Evolutionary conservation across 352 stramenopile genomes (phyloP), one percentile per base, ranked within the genome.

Genomic region (Peronospora belbahrii): DNA sequence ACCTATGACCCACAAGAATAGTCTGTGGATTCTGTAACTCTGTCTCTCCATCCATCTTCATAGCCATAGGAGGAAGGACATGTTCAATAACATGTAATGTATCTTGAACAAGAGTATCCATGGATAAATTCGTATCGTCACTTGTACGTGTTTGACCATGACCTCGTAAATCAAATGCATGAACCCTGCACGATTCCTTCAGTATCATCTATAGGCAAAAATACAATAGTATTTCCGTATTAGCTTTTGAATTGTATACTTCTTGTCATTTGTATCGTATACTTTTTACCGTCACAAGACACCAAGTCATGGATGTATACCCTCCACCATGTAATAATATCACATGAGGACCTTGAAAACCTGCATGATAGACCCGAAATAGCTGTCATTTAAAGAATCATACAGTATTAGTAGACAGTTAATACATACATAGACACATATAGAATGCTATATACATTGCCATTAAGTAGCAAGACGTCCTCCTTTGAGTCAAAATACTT

Each of bases 281-380:
- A 14, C 0, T 3, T 3, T 11, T 33, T 15, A 94, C 83, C 37
- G 79, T 72, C 27, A 83, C 67, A 13, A 90, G 62, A 46, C 75
- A 81, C 77, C 83, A 95, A 39, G 81, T 93, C 67, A 95, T 85
- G 39, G 75, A 87, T 17, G 78, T 87, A 62, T 90, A 89, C 44
- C 84, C 84, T 14, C 75, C 82, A 30, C 84, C 84, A 48, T 95
- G 84, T 33, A 95, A 62, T 44, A 92, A 59, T 36, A 95, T 74
- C 19, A 94, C 55, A 38, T 88, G 68, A 13, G 82, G 78, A 6
- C 82, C 82, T 27, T 70, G 34, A 10, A 56, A 70, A 18, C 84
- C 84, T 25, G 80, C 74, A 27, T 60, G 60, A 56, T 94, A 95
- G 39, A 83, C 76, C 20, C 79, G 67, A 52, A 94, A 95, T 24